Base-by-base conservation (phyloP, 805 yeast genomes). In the Sugiyamaella mastotermitis region DNA sequence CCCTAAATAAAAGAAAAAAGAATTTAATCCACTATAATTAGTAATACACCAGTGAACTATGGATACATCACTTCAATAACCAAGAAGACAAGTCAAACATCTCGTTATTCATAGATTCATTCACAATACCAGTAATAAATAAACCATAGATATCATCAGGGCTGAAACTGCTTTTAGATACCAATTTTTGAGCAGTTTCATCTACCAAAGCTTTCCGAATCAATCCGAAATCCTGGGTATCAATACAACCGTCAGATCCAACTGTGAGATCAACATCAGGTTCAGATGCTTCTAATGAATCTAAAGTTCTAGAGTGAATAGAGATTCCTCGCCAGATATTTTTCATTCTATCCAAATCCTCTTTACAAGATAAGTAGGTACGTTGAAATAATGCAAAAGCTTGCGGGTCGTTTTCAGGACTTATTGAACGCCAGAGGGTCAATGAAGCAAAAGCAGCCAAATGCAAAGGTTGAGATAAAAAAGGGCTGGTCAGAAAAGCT, bases 381-480 rank as follows among this genome's bases (percentile, higher is more conserved):
- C 49, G 40, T 22, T 47, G 42, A 14, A 52, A 35, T 3, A 41
- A 42, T 31, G 36, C 29, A 9, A 40, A 32, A 16, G 49, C 34
- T 9, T 39, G 42, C 9, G 51, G 35, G 3, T 38, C 42, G 3
- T 48, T 21, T n/a, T 38, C 34, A 3, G 44, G 45, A 4, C 43
- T 40, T n/a, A 46, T 31, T 8, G 56, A 46, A 9, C 38, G 46
- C 40, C 48, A 44, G 10, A 53, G 38, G 1, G 54, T 47, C 30
- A 52, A 38, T n/a, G 50, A 37, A 4, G 57, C 54, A 26, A 44
- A 38, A 1, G 51, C 57, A 2, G 56, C 57, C 55, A 53, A 50
- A 16, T 46, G 31, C 3, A 52, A 36, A 8, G 57, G 57, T 38
- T 49, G 55, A 1, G 56, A 50, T 10, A 46, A 30, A 38, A 52